Percentiles rank a stretch among this genome's conserved stretches.
These are phyloP conservation scores for Apostasia shenzhenica DNA, from an alignment of 106 monocot genomes.

Conservation along the genomic window DNA sequence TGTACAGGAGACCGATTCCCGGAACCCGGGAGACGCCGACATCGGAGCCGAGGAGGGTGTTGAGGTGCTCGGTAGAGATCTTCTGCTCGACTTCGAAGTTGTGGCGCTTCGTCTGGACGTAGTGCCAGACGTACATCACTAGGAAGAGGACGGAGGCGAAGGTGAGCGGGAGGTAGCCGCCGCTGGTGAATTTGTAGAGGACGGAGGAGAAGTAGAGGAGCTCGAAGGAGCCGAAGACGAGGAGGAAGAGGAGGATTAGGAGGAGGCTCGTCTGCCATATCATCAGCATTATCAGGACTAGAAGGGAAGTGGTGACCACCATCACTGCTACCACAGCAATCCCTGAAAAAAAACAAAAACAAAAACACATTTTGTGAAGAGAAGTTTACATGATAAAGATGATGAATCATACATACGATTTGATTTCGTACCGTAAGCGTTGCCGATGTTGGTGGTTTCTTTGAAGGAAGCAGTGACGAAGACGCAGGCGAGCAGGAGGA, in stretches of 20 bases:
- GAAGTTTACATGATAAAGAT: background rate
- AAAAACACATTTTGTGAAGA: background rate
- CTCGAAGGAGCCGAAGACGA: slow-evolving; percentile 44
- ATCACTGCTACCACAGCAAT: slow-evolving; percentile 59
- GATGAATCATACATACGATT: background rate
- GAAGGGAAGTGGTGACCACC: slow-evolving; percentile 49
- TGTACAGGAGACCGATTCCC: slow-evolving; percentile 56
- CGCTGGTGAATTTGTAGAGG: slow-evolving; percentile 46
- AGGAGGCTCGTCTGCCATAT: slow-evolving; percentile 49
- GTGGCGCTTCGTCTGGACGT: slow-evolving; percentile 40
- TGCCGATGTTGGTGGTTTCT: slow-evolving; percentile 43
- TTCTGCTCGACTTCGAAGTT: slow-evolving; percentile 53
- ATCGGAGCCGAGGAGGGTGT: slow-evolving; percentile 21
- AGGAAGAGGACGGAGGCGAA: slow-evolving; percentile 40
- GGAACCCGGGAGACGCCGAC: slow-evolving; percentile 38
- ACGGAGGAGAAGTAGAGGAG: slow-evolving; percentile 57
- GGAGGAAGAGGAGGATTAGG: slow-evolving; percentile 22
- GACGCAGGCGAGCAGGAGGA: slow-evolving; percentile 45
- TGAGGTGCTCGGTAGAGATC: slow-evolving; percentile 37
- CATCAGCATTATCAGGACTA: slow-evolving; percentile 56
- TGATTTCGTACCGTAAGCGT: slow-evolving; percentile 37
- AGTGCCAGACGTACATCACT: slow-evolving; percentile 70
- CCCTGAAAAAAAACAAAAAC: slow-evolving; percentile 16
- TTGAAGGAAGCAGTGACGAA: slow-evolving; percentile 45
- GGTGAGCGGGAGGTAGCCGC: slow-evolving; percentile 54